Conservation (phyloP, 495 filamentous ascomycete genomes). For the Achaetomiella virescens region DNA sequence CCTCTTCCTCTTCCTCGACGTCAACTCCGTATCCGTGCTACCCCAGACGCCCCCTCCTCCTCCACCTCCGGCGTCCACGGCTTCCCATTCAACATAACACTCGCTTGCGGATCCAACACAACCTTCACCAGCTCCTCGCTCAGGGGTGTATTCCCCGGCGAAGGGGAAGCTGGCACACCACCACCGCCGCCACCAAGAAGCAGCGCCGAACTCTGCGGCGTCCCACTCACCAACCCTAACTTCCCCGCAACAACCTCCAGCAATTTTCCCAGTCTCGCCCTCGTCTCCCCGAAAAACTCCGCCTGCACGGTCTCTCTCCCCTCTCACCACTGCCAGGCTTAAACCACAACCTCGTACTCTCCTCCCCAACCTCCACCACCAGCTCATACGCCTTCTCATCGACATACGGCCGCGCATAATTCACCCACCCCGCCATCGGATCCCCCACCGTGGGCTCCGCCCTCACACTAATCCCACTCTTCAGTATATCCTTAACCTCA, state of each 20-base stretch:
- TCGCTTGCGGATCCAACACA: slow-evolving; percentile 57
- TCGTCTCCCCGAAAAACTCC: slow-evolving; percentile 64
- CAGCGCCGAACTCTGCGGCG: slow-evolving; percentile 60
- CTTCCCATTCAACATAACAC: slow-evolving; percentile 65
- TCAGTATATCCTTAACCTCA: slow-evolving; percentile 77
- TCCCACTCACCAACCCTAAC: slow-evolving; percentile 59
- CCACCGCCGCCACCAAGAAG: slow-evolving; percentile 50
- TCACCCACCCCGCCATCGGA: slow-evolving; percentile 53
- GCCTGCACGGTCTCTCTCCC: slow-evolving; percentile 30
- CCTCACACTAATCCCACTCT: slow-evolving; percentile 67
- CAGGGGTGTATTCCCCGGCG: slow-evolving; percentile 63
- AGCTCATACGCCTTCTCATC: slow-evolving; percentile 68
- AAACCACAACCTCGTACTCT: slow-evolving; percentile 60
- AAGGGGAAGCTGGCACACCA: slow-evolving; percentile 49
- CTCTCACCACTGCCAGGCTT: neutral
- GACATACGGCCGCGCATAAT: slow-evolving; percentile 75
- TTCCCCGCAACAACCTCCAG: slow-evolving; percentile 78
- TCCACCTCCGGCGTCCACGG: slow-evolving; percentile 20
- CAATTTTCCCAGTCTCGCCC: slow-evolving; percentile 62
- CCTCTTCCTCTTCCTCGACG: slow-evolving; percentile 48
- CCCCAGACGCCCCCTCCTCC: neutral
- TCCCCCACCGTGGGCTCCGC: slow-evolving; percentile 38
- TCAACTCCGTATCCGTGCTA: neutral
- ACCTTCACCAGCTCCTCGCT: slow-evolving; percentile 68
- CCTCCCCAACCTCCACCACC: slow-evolving; percentile 70